A percentile compares a stretch with the other conserved stretches of the same genome.
Conservation (phyloP, 306 rosid genomes). For the Coriaria nepalensis region DNA sequence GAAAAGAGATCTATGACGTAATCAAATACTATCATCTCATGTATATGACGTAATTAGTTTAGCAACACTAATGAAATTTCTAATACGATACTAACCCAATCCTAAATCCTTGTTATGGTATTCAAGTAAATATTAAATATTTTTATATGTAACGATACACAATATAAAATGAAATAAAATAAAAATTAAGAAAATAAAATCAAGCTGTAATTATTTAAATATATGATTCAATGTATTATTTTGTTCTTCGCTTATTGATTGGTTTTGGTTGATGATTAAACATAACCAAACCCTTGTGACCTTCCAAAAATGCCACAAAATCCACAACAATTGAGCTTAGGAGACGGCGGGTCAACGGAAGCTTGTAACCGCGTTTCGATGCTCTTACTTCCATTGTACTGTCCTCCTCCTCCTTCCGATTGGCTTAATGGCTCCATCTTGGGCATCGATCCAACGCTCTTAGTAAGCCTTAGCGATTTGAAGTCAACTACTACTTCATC, state of each 20-base stretch:
- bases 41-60: neutral
- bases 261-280: slow-evolving; percentile 16
- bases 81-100: too few species aligned
- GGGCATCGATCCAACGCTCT: too few species aligned
- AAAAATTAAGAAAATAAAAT: neutral
- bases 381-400: too few species aligned
- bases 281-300: too few species aligned
- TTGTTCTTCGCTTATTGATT: slow-evolving; percentile 22
- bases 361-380: slow-evolving; percentile 7
- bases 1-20: too few species aligned
- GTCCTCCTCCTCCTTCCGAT: too few species aligned
- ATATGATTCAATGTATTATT: neutral
- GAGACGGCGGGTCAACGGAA: slow-evolving; percentile 60
- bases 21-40: too few species aligned
- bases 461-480: neutral
- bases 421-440: too few species aligned
- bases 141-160: too few species aligned
- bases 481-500: neutral
- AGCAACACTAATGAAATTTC: too few species aligned
- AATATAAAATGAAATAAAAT: neutral
- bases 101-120: too few species aligned
- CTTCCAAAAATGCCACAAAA: slow-evolving; percentile 40
- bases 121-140: too few species aligned
- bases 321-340: slow-evolving; percentile 45
- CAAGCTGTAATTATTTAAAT: neutral